Percentiles rank a stretch among this genome's conserved stretches.
phyloP scores from a whole-genome alignment of 192 early-diverging fungal species.

The Neocallimastix lanati region DNA sequence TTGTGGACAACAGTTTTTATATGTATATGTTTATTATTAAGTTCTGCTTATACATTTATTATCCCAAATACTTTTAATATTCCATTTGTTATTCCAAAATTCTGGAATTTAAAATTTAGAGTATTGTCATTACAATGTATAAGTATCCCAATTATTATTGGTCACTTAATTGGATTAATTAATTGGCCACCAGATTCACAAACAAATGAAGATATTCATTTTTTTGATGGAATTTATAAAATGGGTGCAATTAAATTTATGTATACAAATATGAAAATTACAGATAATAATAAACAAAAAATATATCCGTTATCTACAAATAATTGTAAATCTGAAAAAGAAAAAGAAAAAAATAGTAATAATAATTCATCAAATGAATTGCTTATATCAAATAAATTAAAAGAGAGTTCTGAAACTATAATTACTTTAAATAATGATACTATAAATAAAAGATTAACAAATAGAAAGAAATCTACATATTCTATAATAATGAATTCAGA shows the following conservation, averaged over 20 bases:
- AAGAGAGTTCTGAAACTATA: background rate
- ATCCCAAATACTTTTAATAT: background rate
- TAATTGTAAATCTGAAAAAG: background rate
- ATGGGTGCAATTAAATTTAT: too few relatives aligned
- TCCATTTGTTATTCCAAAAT: background rate
- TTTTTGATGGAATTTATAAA: background rate
- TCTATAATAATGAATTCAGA: background rate
- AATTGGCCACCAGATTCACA: background rate
- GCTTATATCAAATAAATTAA: background rate
- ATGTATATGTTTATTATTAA: background rate
- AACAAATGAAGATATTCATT: background rate
- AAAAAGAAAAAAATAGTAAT: background rate
- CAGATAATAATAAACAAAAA: background rate
- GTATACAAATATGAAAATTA: too few relatives aligned
- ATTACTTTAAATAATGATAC: background rate
- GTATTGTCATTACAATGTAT: background rate
- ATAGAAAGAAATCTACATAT: background rate
- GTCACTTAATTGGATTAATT: background rate
- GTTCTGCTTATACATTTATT: background rate
- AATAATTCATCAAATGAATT: background rate
- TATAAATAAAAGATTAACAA: background rate
- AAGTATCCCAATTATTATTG: background rate
- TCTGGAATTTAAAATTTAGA: background rate
- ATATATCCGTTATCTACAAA: background rate
- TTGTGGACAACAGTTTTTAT: background rate